A percentile compares a stretch with the other conserved stretches of the same genome.
phyloP scores from a whole-genome alignment of 306 rosid genomes.

The Citrullus mucosospermus region DNA sequence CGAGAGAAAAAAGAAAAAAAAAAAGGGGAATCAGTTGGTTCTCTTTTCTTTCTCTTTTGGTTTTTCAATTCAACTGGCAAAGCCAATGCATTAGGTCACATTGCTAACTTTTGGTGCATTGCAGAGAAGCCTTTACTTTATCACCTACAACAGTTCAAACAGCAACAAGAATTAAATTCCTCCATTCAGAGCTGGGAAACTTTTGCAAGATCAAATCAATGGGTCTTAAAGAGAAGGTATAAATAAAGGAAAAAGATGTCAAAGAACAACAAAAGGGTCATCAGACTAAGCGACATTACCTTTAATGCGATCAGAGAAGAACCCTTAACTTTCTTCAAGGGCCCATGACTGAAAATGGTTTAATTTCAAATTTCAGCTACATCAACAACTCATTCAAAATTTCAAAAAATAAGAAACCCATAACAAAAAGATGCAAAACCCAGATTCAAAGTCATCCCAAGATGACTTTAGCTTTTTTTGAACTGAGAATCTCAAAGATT shows the following conservation, averaged over 20 bases:
- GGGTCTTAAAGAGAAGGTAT: conserved; percentile 20
- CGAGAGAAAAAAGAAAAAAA: conserved; percentile 2
- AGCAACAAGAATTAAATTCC: conserved; percentile 12
- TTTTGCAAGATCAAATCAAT: conserved; percentile 21
- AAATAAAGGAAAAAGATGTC: conserved; percentile 9
- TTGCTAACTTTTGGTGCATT: conserved; percentile 18
- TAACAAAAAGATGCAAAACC: conserved; percentile 10
- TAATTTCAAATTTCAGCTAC: conserved; percentile 14
- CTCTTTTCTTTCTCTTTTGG: neutral
- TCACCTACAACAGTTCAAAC: conserved; percentile 20
- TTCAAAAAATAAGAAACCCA: neutral
- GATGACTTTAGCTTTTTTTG: neutral
- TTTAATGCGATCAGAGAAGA: conserved; percentile 23
- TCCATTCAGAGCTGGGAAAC: conserved; percentile 19
- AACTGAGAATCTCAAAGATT: neutral
- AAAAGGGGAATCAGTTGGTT: neutral
- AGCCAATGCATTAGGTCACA: conserved; percentile 12
- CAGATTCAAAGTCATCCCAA: conserved; percentile 9
- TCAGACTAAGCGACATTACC: conserved; percentile 15
- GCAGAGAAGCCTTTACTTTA: conserved; percentile 22
- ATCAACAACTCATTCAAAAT: neutral
- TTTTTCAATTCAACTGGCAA: conserved; percentile 16
- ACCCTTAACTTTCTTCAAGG: conserved; percentile 24
- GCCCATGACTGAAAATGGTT: conserved; percentile 13
- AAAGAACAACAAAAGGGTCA: conserved; percentile 10